Percentiles rank a stretch among this genome's conserved stretches.
These are phyloP conservation scores for Chaetothyriales sp. DNA, from an alignment of 2,329 filamentous ascomycete genomes.

Conservation along the genomic window DNA sequence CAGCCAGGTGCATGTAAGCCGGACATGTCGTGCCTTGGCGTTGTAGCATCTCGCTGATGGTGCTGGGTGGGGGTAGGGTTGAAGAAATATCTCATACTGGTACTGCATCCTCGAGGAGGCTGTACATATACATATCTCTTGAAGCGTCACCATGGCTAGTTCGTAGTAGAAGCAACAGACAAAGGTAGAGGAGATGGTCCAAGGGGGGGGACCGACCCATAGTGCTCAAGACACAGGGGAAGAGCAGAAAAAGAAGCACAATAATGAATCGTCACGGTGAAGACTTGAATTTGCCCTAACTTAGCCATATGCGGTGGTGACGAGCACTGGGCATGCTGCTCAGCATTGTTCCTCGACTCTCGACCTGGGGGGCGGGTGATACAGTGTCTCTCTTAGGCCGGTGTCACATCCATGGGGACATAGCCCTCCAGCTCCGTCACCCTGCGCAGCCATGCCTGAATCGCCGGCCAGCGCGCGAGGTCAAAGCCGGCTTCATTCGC, in stretches of 20 bases:
- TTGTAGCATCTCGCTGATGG: neutral
- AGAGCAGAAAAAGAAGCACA: neutral
- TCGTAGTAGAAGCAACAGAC: neutral
- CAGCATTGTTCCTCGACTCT: neutral
- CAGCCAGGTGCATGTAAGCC: neutral
- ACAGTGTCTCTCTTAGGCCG: neutral
- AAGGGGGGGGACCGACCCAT: too few species aligned
- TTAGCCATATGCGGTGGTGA: neutral
- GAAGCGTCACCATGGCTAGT: neutral
- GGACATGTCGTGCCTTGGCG: neutral
- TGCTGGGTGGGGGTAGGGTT: too few species aligned
- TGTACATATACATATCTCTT: neutral
- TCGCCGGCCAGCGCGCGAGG: slow-evolving; percentile 2
- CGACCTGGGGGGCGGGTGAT: too few species aligned
- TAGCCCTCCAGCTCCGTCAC: slow-evolving; percentile 1
- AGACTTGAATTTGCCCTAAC: too few species aligned
- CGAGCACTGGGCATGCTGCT: neutral
- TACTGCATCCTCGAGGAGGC: neutral
- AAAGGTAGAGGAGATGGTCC: neutral
- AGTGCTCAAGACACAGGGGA: neutral
- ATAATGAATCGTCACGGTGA: neutral
- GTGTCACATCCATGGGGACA: neutral
- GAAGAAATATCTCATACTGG: neutral
- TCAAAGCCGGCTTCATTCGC: slow-evolving; percentile 3
- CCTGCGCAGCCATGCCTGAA: slow-evolving; percentile 2